These are phyloP conservation scores for Russula griseocarnosa DNA, from an alignment of 768 basidiomycete genomes.

Conservation along the genomic window DNA sequence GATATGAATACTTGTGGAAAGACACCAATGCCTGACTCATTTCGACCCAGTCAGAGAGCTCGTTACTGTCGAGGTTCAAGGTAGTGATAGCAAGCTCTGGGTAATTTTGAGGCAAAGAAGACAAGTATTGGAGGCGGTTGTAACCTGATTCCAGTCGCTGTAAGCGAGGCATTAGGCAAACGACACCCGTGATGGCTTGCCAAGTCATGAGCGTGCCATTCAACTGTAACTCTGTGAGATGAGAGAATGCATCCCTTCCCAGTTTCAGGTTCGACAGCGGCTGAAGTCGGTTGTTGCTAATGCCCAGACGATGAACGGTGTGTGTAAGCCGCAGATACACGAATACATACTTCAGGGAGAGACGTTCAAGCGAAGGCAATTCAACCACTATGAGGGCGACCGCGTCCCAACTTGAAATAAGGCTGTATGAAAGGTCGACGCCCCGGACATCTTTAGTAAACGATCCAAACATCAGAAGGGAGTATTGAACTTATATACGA, in stretches of 20 bases:
- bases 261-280: conserved; percentile 36
- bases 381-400: conserved; percentile 60
- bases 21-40: conserved; percentile 38
- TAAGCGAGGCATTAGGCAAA: conserved; percentile 51
- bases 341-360: conserved; percentile 72
- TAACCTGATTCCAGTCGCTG: conserved; percentile 63
- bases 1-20: conserved; percentile 15
- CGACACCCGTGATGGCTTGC: conserved; percentile 56
- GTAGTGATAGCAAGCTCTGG: conserved; percentile 37
- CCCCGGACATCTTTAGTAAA: conserved; percentile 37
- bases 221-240: conserved; percentile 63
- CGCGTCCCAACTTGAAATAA: conserved; percentile 67
- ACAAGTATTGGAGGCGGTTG: conserved; percentile 50
- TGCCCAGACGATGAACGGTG: conserved; percentile 26
- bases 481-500: conserved; percentile 14
- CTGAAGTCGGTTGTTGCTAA: conserved; percentile 52
- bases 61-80: conserved; percentile 72
- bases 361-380: conserved; percentile 56
- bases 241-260: conserved; percentile 44
- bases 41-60: conserved; percentile 52
- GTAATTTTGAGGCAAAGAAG: neutral
- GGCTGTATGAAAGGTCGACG: conserved; percentile 74
- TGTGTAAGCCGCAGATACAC: conserved; percentile 19
- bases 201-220: conserved; percentile 72
- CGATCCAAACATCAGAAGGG: conserved; percentile 21